phyloP scores from a whole-genome alignment of 129 eudicot genomes.

The Gnaphalium uliginosum region DNA sequence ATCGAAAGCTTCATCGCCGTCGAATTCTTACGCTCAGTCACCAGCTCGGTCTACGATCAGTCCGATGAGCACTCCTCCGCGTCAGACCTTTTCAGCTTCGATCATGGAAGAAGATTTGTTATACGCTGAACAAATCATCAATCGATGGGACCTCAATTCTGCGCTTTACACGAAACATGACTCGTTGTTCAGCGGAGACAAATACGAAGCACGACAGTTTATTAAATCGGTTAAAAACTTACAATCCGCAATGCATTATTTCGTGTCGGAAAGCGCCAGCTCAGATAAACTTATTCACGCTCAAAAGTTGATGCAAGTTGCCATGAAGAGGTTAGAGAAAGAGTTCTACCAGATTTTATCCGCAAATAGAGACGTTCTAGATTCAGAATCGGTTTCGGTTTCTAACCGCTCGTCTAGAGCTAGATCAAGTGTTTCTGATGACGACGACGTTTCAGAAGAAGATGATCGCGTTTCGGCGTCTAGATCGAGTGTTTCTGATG shows the following conservation, averaged over 20 bases:
- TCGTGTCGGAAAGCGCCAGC: conserved; percentile 40
- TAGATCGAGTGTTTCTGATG: conserved; percentile 22
- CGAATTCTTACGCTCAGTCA: conserved; percentile 26
- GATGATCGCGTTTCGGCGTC: conserved; percentile 11
- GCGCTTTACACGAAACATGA: conserved; percentile 37
- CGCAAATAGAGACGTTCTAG: conserved; percentile 39
- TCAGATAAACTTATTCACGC: conserved; percentile 46
- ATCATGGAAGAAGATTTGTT: conserved; percentile 53
- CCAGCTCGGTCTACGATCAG: conserved; percentile 26
- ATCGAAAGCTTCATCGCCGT: conserved; percentile 44
- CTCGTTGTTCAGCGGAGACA: conserved; percentile 43
- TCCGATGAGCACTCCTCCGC: conserved; percentile 30
- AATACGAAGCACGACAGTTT: conserved; percentile 45
- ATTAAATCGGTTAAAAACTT: conserved; percentile 46
- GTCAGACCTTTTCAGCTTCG: conserved; percentile 38
- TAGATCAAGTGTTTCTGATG: conserved; percentile 43
- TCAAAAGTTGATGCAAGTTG: conserved; percentile 64
- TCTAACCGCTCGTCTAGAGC: conserved; percentile 44
- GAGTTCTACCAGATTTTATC: conserved; percentile 64
- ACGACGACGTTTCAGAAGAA: conserved; percentile 46
- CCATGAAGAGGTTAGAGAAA: conserved; percentile 71
- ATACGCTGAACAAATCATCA: conserved; percentile 48
- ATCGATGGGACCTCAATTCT: conserved; percentile 45
- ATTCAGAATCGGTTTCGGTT: conserved; percentile 47
- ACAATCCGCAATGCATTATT: conserved; percentile 54